Percentiles rank a stretch among this genome's conserved stretches.
Evolutionary conservation across 331 rosid genomes (phyloP).

Genomic region (Malus hybrid): DNA sequence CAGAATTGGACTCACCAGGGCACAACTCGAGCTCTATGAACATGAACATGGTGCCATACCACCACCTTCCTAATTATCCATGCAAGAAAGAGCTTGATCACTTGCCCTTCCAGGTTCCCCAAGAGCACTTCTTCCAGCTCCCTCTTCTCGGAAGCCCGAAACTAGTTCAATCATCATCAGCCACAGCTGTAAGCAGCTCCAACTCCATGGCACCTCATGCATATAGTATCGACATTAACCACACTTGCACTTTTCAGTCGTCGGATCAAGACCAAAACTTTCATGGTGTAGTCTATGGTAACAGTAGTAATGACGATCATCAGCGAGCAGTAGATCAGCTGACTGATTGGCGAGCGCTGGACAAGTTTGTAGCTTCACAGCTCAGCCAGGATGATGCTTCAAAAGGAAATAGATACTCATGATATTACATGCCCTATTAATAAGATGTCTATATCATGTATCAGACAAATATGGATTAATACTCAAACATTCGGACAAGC

Average conservation of each 20-base stretch:
- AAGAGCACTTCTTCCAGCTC: constrained; percentile 52
- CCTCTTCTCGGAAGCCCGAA: constrained; percentile 65
- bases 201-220: constrained; percentile 22
- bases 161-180: constrained; percentile 35
- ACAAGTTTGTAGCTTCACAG: constrained; percentile 93
- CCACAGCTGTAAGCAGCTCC: constrained; percentile 8
- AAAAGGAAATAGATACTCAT: constrained; percentile 30
- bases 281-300: constrained; percentile 20
- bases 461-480: background rate
- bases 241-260: constrained; percentile 18
- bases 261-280: constrained; percentile 27
- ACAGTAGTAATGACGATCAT: constrained; percentile 21
- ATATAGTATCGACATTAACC: constrained; percentile 29
- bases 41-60: constrained; percentile 30
- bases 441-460: background rate
- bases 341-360: constrained; percentile 89
- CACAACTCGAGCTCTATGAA: constrained; percentile 28
- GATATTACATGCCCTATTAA: background rate
- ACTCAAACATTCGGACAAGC: background rate
- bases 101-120: constrained; percentile 38
- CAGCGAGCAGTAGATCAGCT: constrained; percentile 33
- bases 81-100: constrained; percentile 64
- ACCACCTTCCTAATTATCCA: constrained; percentile 32
- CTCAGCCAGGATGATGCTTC: constrained; percentile 66
- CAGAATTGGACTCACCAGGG: constrained; percentile 65